These are phyloP conservation scores for Ogataea saltuana DNA, from an alignment of 805 yeast genomes.

Conservation along the genomic window DNA sequence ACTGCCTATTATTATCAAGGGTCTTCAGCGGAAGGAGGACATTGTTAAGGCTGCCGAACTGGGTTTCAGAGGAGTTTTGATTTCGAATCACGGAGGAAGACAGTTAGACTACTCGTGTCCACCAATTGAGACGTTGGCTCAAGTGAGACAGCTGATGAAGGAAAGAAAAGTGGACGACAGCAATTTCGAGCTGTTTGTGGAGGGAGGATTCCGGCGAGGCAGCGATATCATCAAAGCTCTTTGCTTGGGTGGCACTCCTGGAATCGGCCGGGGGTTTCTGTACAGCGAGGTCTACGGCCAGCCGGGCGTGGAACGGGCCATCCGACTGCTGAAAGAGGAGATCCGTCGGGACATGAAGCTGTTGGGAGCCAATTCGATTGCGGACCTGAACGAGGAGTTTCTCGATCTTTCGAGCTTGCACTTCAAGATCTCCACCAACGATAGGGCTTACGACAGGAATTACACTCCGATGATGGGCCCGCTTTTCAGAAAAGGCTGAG, in stretches of 20 bases:
- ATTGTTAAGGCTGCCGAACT: constrained; percentile 56
- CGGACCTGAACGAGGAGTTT: constrained; percentile 42
- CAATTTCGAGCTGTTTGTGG: constrained; percentile 55
- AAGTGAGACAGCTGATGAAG: constrained; percentile 48
- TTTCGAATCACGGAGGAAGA: constrained; percentile 77
- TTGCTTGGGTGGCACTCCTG: constrained; percentile 52
- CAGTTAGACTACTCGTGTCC: constrained; percentile 65
- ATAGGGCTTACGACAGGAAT: constrained; percentile 52
- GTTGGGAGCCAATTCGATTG: constrained; percentile 50
- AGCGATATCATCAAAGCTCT: constrained; percentile 44
- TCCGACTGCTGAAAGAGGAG: constrained; percentile 58
- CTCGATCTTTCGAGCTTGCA: constrained; percentile 59
- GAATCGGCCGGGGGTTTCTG: constrained; percentile 73
- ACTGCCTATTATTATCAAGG: constrained; percentile 57
- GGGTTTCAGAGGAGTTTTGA: constrained; percentile 62
- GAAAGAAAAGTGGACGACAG: constrained; percentile 45
- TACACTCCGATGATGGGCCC: constrained; percentile 38
- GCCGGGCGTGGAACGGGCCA: constrained; percentile 65
- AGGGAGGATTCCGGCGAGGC: constrained; percentile 48
- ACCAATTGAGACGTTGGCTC: constrained; percentile 61
- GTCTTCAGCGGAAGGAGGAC: constrained; percentile 68
- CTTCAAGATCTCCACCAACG: constrained; percentile 64
- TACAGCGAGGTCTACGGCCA: constrained; percentile 81
- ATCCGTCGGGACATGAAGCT: constrained; percentile 61
- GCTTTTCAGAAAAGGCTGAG: constrained; percentile 18